Evolutionary conservation across 108 stramenopile genomes (phyloP), one percentile per base, ranked within the genome.

Genomic region (Halocafeteria seosinensis): DNA sequence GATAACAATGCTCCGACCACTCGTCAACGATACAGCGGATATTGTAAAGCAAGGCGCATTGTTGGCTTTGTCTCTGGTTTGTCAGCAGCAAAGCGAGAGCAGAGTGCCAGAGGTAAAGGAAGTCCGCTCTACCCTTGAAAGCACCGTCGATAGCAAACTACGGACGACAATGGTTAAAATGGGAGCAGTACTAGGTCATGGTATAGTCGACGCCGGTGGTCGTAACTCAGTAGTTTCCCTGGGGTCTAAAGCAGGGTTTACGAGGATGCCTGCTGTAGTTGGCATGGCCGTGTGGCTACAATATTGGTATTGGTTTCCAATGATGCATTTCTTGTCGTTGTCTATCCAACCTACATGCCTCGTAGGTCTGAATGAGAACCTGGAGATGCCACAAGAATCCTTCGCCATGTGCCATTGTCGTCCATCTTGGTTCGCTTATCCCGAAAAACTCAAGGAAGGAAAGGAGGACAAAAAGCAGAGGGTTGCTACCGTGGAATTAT

Each of bases 291-390:
- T 99, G 29, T 99, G 89, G 88, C 67, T 88, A 50, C 97, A 99
- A 70, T 87, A 95, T 71, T 99, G 97, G 97, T 94, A 95, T 66
- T 99, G 97, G 97, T 95, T 88, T 68, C 97, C 97, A 21, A 84
- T 94, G 78, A 85, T 92, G 85, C 91, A 93, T 73, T 89, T 92
- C 82, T 78, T 96, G 30, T 84, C 88, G 52, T 81, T 99, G 6
- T 86, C 93, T 6, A 70, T 96, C 31, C 89, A 90, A 0, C 97
- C 97, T 29, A 95, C 92, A 0, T 77, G 81, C 33, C 83, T 90
- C n/a, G 85, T 94, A 67, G 97, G 92, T 5, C 73, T 99, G 36
- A 95, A 95, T 76, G 79, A 78, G 72, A 82, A 94, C 72, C 88
- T 96, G 62, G 88, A 91, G 60, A 88, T 90, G 67, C 94, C 94